Base-by-base conservation (phyloP, 177 flowering plant genomes). In the Vitis hybrid region DNA sequence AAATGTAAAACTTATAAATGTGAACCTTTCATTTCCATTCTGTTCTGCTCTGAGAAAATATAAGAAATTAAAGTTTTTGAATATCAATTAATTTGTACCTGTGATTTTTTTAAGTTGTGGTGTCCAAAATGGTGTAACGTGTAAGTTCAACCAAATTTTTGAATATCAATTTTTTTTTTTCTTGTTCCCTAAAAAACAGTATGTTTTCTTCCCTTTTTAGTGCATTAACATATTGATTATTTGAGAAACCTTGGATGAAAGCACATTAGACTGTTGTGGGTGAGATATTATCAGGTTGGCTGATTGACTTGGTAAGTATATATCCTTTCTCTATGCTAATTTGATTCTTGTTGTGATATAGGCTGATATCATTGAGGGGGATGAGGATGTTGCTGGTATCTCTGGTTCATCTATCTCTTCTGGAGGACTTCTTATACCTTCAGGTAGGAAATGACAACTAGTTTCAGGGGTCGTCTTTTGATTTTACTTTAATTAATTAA, bases 381-480 rank as follows among this genome's bases (percentile, higher is more conserved):
- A 53, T 60, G 84, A 75, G 18, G 72, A 76, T 49, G 80, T 56
- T 51, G 77, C 72, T 65, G 86, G 81, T 65, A 70, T 74, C 14
- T 76, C 84, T 71, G 74, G 75, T 59, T 78, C 84, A 31, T 80
- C 84, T 10, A 31, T 67, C 0, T 66, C 76, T 59, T 74, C 84
- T 66, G 80, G 80, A 45, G 82, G 76, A 13, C 57, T 59, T 64
- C 73, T 56, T 51, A 15, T 72, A 48, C 21, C 80, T 62, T 63
- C 84, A 73, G 90, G 87, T 88, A 48, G 72, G 76, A 55, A 15
- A 9, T 39, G 10, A 39, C 2, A 3, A 53, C n/a, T 55, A 12
- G 14, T 29, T 60, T 58, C 14, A 26, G 33, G 51, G n/a, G 49
- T 45, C 39, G 12, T 53, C 45, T 67, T 2, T 50, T 31, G 11